phyloP scores from a whole-genome alignment of 345 rosid species.

The Aegle marmelos region DNA sequence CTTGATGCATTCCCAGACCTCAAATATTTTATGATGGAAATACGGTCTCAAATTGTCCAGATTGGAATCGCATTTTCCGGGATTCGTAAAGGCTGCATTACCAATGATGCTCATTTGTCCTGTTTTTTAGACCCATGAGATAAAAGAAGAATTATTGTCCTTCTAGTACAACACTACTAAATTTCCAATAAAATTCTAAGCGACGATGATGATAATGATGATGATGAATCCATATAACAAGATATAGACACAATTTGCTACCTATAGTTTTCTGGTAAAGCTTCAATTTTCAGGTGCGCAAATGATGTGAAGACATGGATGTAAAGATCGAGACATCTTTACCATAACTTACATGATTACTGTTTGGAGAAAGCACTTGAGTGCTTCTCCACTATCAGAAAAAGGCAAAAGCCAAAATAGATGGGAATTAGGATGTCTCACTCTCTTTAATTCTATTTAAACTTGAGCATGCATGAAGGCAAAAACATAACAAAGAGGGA shows the following conservation, averaged over 20 bases:
- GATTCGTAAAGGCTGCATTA: neutral
- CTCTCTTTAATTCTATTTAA: constrained; percentile 15
- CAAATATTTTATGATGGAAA: neutral
- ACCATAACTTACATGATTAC: constrained; percentile 22
- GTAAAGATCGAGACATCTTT: constrained; percentile 21
- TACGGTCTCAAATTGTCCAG: constrained; percentile 12
- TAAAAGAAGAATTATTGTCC: constrained; percentile 4
- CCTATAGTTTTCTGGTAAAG: neutral
- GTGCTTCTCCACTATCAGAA: constrained; percentile 25
- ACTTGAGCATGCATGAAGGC: constrained; percentile 12
- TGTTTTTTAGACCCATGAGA: neutral
- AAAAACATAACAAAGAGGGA: neutral
- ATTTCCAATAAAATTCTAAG: neutral
- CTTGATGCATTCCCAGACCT: neutral
- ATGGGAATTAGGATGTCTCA: neutral
- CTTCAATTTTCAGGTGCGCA: neutral
- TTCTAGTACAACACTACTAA: constrained; percentile 2
- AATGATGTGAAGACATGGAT: constrained; percentile 30
- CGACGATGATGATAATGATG: neutral
- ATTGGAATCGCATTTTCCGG: constrained; percentile 19
- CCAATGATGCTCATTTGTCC: neutral
- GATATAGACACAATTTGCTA: neutral
- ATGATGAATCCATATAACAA: neutral
- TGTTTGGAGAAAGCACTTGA: constrained; percentile 17
- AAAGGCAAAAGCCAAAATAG: neutral